Evolutionary conservation across 345 rosid species (phyloP).

Genomic region (Geranium brycei): DNA sequence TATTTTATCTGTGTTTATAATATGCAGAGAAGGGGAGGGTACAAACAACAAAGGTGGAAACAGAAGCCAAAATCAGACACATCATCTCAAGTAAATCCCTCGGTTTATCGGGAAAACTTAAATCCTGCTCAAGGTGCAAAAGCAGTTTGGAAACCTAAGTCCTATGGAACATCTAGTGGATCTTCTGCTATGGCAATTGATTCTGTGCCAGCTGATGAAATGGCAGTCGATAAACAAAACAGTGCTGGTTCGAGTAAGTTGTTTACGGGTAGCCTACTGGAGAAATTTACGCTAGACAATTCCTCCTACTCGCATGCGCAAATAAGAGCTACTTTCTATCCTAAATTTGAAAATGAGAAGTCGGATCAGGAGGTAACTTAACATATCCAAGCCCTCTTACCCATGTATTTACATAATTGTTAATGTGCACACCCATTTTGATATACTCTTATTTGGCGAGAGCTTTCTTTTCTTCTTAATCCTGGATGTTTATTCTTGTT

Average conservation of each 20-base stretch:
- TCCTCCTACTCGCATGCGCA: conserved; percentile 53
- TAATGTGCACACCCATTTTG: neutral
- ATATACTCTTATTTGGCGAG: neutral
- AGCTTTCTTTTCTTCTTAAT: conserved; percentile 1
- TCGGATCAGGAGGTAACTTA: conserved; percentile 82
- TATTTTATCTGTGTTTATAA: neutral
- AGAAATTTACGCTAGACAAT: conserved; percentile 53
- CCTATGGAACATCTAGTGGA: conserved; percentile 46
- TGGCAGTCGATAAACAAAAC: conserved; percentile 9
- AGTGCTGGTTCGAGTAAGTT: conserved; percentile 31
- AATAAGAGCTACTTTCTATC: conserved; percentile 92
- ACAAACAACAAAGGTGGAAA: conserved; percentile 23
- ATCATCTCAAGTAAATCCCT: conserved; percentile 15
- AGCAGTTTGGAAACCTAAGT: conserved; percentile 38
- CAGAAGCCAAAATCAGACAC: conserved; percentile 12
- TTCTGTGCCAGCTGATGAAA: conserved; percentile 16
- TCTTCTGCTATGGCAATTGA: conserved; percentile 15
- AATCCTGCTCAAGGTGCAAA: conserved; percentile 15
- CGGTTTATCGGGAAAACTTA: conserved; percentile 13
- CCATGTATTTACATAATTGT: neutral
- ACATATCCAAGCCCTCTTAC: neutral
- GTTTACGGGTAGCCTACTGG: conserved; percentile 32
- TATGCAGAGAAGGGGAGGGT: conserved; percentile 25
- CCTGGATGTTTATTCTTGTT: neutral
- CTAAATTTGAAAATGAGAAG: conserved; percentile 95